Evolutionary conservation across 345 rosid species (phyloP), one percentile per base, ranked within the genome.

Genomic region (Syzygium aromaticum): DNA sequence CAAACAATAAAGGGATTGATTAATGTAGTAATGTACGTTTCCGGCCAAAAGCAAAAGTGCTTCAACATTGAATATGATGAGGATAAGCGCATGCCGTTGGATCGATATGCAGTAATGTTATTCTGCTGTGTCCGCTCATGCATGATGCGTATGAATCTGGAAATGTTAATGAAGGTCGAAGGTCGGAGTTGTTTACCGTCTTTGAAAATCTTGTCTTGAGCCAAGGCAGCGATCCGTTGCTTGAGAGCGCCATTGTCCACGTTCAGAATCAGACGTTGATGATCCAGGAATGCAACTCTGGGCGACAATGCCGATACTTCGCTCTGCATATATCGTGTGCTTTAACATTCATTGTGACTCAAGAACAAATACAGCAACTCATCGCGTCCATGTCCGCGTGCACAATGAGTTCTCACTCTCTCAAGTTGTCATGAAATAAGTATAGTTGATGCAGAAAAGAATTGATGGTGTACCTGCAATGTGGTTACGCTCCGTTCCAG

Each of bases 131-230:
- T 27, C 16, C 11, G 64, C 64, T 27, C 64, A n/a, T 59, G 30
- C 73, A 61, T 13, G 73, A 38, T 19, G 49, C 14, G 49, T 40
- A 19, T 19, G 49, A 38, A 33, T 38, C 49, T 73, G 49, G 14
- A 38, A 33, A 22, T 1, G 10, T 9, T 30, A 38, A 9, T 11
- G 23, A 38, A 73, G 73, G 15, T 16, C 1, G 5, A 40, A 52
- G 28, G 43, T 19, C 54, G 54, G 49, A 46, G 61, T 46, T 33
- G 28, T 77, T 80, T 88, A 94, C 97, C 96, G 59, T 95, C 97
- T 92, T 95, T 95, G 90, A 95, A 95, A 84, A 95, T 94, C 93
- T 93, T 95, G 92, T 95, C 97, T 88, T 95, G 97, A 90, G 97
- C 96, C 88, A 95, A 89, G 89, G 97, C 97, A 49, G 97, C 97